Evolutionary conservation across 352 stramenopile species (phyloP), one percentile per base, ranked within the genome.

Genomic region (Pilasporangium apinafurcum): DNA sequence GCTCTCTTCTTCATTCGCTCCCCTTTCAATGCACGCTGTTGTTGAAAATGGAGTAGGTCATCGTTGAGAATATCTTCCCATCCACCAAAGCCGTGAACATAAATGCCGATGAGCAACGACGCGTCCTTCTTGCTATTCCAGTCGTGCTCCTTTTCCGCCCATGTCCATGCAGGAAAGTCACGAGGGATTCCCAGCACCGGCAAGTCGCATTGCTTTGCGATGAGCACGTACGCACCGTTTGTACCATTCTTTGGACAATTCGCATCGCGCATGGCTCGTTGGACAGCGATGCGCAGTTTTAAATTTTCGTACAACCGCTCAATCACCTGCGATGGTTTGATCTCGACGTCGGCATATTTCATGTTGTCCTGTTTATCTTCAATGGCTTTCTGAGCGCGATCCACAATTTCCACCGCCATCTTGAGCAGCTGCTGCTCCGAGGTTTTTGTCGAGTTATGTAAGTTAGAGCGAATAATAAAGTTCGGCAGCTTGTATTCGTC

Each of bases 31-130:
- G 75, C 82, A 22, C 82, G 72, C 56, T 93, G 82, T n/a, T 74
- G 60, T 29, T 89, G 76, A 30, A 93, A 82, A 39, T 77, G 60
- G 21, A 93, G 66, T 34, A 83, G 61, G 16, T 87, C 76, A 47
- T 93, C 82, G 39, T 86, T 86, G 21, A 93, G 30, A 31, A 93
- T 90, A 36, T 92, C 79, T 65, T 93, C 82, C 82, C 82, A 93
- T 5, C 65, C 71, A 39, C 82, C 77, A 62, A 93, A 92, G 16
- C 82, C 82, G 44, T 93, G 82, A 6, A 93, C 62, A 52, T 91
- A 88, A 18, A 93, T 81, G 17, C 82, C 82, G 12, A 93, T 58
- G 17, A 93, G 62, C 38, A 93, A 44, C 20, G 79, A 72, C n/a
- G 78, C 57, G 50, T 93, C 82, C 29, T 93, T 93, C 37, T 68